Conservation (phyloP, 345 rosid genomes). For the Erodium maritimum region DNA sequence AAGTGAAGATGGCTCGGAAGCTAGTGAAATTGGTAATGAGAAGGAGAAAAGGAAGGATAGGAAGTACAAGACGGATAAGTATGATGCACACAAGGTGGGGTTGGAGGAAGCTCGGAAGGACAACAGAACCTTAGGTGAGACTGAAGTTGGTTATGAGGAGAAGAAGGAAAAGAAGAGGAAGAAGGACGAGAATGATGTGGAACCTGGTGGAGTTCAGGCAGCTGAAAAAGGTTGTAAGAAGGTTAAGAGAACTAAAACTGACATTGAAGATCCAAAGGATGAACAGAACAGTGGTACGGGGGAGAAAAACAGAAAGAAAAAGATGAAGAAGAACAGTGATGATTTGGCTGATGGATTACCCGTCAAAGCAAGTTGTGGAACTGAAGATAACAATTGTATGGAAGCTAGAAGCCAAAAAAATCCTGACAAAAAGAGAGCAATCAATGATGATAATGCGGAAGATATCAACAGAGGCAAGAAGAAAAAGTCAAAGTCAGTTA, state of each 20-base stretch:
- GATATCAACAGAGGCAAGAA: constrained; percentile 9
- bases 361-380: too few species aligned
- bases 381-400: too few species aligned
- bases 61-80: constrained; percentile 2
- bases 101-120: neutral
- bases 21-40: neutral
- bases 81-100: too few species aligned
- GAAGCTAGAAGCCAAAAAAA: too few species aligned
- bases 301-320: too few species aligned
- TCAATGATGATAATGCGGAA: neutral
- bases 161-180: constrained; percentile 2
- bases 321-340: too few species aligned
- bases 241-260: too few species aligned
- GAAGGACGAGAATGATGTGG: neutral
- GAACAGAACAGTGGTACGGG: too few species aligned
- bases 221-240: neutral
- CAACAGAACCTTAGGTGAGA: too few species aligned
- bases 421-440: too few species aligned
- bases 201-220: neutral
- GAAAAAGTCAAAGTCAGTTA: constrained; percentile 11
- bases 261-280: too few species aligned
- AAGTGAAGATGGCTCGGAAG: neutral
- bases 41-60: constrained; percentile 11
- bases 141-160: neutral
- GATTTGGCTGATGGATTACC: too few species aligned